Base-by-base conservation (phyloP, 768 basidiomycete species). In the Podaxis rugospora region DNA sequence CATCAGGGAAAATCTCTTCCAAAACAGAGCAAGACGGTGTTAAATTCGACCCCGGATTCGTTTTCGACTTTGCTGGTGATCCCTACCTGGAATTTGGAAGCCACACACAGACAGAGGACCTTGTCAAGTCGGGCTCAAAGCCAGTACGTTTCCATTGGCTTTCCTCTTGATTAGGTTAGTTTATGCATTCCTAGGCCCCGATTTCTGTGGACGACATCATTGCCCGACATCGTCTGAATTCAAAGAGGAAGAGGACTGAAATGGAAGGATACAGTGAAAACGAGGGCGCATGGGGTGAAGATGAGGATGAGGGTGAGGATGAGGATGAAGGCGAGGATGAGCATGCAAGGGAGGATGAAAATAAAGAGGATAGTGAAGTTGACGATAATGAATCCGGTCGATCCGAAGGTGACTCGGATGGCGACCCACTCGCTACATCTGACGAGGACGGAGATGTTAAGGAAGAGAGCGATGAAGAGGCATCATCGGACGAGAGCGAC, bases 161-260 rank as follows among this genome's bases (percentile, higher is more conserved):
- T 55, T 32, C 39, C 27, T 37, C 42, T 49, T 40, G 52, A 55
- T 63, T 39, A 63, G 57, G 55, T 65, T 44, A 55, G 39, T 40
- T 61, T 25, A 57, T 27, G 7, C 36, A 36, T 27, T 16, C 51
- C 5, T 66, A 92, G 88, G 76, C 83, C 70, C 87, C 88, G n/a
- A 84, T 96, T 56, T 92, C 89, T 49, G 88, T 98, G 9, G 90
- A 96, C 71, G 93, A 96, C 68, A 95, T 98, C 62, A 95, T 98
- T 71, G 87, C 87, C 54, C 83, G 89, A 59, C 81, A 86, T 67
- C 82, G 78, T 68, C 67, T 86, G 60, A 73, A 74, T 55, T 71
- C 76, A 7, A 91, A 94, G 69, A 83, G 92, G 58, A 92, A 92
- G 75, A 74, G 86, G 54, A 73, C 71, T 11, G 76, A 76, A 28